A percentile compares a stretch with the other conserved stretches of the same genome.
phyloP scores from a whole-genome alignment of 2,329 filamentous ascomycete species.

The Penicillium fuscoglaucum region DNA sequence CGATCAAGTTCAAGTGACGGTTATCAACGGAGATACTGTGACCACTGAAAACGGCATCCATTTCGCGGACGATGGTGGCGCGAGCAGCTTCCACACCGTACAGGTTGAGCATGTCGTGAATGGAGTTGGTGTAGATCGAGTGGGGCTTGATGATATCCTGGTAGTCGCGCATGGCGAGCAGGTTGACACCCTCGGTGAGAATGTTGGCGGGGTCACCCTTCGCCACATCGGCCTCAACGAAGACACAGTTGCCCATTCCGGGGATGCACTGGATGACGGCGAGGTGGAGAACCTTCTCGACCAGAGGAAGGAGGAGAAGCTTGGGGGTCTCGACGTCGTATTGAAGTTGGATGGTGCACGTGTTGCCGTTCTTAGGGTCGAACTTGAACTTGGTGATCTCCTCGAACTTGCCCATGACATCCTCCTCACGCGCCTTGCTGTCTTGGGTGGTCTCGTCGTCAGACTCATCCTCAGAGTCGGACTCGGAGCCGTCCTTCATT shows the following conservation, averaged over 20 bases:
- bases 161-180: constrained; percentile 87
- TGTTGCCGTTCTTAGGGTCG: constrained; percentile 69
- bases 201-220: constrained; percentile 55
- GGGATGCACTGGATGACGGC: constrained; percentile 85
- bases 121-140: constrained; percentile 87
- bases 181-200: constrained; percentile 81
- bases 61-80: constrained; percentile 80
- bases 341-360: constrained; percentile 78
- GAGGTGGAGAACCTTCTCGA: constrained; percentile 75
- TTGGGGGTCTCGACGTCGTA: constrained; percentile 82
- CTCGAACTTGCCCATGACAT: constrained; percentile 62
- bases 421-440: constrained; percentile 58
- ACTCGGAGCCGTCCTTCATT: constrained; percentile 33
- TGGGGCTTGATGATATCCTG: constrained; percentile 83
- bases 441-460: constrained; percentile 43
- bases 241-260: constrained; percentile 71
- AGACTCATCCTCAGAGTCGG: constrained; percentile 43
- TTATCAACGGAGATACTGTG: constrained; percentile 93
- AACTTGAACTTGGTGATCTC: constrained; percentile 78
- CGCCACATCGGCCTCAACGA: constrained; percentile 61
- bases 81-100: constrained; percentile 96
- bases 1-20: constrained; percentile 91
- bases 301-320: constrained; percentile 86
- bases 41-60: constrained; percentile 79
- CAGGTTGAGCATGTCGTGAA: constrained; percentile 75